Evolutionary conservation across 495 filamentous ascomycete species (phyloP).

Genomic region (Rostrohypoxylon terebratum): DNA sequence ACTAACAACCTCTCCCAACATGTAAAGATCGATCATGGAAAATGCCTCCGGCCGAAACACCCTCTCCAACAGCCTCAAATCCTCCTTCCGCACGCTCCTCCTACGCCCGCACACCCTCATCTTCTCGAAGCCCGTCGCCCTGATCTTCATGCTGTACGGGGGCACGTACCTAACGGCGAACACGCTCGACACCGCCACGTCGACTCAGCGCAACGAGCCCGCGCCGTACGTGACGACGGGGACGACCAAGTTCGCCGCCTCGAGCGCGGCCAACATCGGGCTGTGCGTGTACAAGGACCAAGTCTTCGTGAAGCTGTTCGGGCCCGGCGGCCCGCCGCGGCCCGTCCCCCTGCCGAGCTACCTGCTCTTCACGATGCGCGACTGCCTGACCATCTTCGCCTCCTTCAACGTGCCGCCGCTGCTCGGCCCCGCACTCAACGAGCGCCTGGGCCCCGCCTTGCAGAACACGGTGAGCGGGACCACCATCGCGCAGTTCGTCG

Average conservation of each 20-base stretch:
- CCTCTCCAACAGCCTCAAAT: conserved; percentile 73
- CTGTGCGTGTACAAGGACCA: conserved; percentile 95
- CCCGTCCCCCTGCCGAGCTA: conserved; percentile 74
- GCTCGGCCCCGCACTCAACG: conserved; percentile 73
- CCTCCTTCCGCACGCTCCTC: conserved; percentile 72
- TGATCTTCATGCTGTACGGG: conserved; percentile 89
- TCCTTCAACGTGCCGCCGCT: conserved; percentile 91
- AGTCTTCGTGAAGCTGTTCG: conserved; percentile 86
- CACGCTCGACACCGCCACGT: conserved; percentile 81
- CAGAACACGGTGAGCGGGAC: conserved; percentile 56
- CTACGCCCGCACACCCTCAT: conserved; percentile 76
- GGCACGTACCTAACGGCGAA: conserved; percentile 95
- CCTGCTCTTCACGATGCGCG: conserved; percentile 81
- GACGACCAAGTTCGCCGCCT: conserved; percentile 84
- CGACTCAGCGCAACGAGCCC: conserved; percentile 69
- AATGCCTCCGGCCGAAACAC: conserved; percentile 86
- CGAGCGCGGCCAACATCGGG: conserved; percentile 84
- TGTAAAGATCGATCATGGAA: conserved; percentile 86
- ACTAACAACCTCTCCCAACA: conserved; percentile 33
- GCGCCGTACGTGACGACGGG: conserved; percentile 73
- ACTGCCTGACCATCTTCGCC: conserved; percentile 92
- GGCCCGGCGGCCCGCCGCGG: conserved; percentile 64
- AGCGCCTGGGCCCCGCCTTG: conserved; percentile 62
- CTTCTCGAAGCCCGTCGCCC: conserved; percentile 81
- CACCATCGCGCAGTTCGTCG: conserved; percentile 80